A percentile compares a stretch with the other conserved stretches of the same genome.
phyloP scores from a whole-genome alignment of 2,329 filamentous ascomycete genomes.

The Colletotrichum liriopes region DNA sequence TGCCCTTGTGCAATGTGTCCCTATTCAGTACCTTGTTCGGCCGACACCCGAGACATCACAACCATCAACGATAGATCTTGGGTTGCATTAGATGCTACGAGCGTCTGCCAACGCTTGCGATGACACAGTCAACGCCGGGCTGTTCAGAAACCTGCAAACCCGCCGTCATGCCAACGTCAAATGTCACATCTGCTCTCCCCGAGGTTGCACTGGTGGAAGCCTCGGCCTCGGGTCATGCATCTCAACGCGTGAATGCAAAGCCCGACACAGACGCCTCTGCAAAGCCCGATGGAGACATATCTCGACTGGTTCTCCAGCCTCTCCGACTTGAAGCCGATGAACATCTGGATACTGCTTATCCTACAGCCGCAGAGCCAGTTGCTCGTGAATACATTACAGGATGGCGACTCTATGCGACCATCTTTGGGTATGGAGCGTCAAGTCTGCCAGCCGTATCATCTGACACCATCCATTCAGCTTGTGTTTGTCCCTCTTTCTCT shows the following conservation, averaged over 20 bases:
- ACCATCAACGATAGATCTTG: not conserved
- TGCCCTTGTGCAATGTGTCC: not conserved
- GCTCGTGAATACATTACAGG: conserved; percentile 16
- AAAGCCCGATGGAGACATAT: conserved; percentile 14
- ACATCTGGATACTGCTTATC: not conserved
- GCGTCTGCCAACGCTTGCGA: not conserved
- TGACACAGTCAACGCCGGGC: not conserved
- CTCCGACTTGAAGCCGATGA: not conserved
- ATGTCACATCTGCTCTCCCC: not conserved
- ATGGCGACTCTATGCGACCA: conserved; percentile 22
- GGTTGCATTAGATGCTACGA: not conserved
- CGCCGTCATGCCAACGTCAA: not conserved
- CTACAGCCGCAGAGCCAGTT: not conserved
- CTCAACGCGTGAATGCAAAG: conserved; percentile 4
- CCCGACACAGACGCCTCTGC: conserved; percentile 17
- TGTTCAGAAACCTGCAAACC: not conserved
- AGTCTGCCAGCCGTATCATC: too few relatives aligned
- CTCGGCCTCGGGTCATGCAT: not conserved
- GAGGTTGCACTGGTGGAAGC: not conserved
- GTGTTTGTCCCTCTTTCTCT: conserved; percentile 55
- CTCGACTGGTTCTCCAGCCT: not conserved
- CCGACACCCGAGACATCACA: not conserved
- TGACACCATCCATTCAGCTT: not conserved
- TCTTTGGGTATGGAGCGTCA: conserved; percentile 7
- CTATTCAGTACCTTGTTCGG: not conserved